phyloP scores from a whole-genome alignment of 371 early-diverging fungal species.

The Saksenaea oblongispora region DNA sequence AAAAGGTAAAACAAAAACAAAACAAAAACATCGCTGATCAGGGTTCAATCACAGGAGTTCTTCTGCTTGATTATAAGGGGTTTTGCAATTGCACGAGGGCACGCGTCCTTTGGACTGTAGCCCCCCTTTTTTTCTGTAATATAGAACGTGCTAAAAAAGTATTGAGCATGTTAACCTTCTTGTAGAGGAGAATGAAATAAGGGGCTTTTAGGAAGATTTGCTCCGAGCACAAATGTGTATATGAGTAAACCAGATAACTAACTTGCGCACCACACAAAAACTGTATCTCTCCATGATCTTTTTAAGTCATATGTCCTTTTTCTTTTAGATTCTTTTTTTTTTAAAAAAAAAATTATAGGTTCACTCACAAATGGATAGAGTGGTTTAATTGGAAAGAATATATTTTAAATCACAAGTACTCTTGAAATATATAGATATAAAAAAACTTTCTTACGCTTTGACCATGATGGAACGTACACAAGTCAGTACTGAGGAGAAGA shows the following conservation, averaged over 20 bases:
- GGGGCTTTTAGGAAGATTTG: neutral
- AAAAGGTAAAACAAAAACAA: too few relatives aligned
- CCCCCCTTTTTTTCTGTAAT: neutral
- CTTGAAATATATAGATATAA: neutral
- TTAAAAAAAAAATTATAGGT: too few relatives aligned
- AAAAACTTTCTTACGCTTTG: neutral
- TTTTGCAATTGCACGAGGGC: slow-evolving; percentile 2
- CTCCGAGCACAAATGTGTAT: neutral
- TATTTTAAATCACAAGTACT: neutral
- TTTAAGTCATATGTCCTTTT: too few relatives aligned
- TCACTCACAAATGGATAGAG: too few relatives aligned
- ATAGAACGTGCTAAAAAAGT: slow-evolving; percentile 2
- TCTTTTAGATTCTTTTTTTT: too few relatives aligned
- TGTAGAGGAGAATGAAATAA: slow-evolving; percentile 5
- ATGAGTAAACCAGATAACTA: too few relatives aligned
- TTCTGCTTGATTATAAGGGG: neutral
- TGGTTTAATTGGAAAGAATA: neutral
- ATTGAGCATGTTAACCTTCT: slow-evolving; percentile 1
- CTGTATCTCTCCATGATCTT: too few relatives aligned
- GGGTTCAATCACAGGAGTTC: slow-evolving; percentile 5
- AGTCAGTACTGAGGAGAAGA: neutral
- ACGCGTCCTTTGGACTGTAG: neutral
- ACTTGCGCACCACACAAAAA: too few relatives aligned
- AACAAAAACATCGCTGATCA: neutral
- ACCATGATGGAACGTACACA: neutral